These are phyloP conservation scores for Emiliania huxleyi DNA, from an alignment of 78 protist species.

Conservation along the genomic window DNA sequence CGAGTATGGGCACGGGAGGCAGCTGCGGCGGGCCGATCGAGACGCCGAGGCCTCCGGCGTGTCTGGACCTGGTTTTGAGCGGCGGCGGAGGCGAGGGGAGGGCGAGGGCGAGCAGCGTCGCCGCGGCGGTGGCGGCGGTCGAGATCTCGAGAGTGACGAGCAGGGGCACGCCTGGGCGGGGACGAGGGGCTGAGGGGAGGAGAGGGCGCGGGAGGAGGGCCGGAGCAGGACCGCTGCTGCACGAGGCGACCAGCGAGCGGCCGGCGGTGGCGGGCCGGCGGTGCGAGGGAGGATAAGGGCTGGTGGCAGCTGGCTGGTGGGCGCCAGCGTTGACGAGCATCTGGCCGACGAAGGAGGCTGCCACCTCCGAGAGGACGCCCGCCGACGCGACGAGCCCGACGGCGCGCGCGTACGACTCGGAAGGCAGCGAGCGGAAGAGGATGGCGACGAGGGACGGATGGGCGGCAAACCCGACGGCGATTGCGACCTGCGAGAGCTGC, in stretches of 20 bases:
- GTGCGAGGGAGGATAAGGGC: too few species aligned
- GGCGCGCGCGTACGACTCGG: not conserved
- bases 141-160: not conserved
- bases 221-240: too few species aligned
- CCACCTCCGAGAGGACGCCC: not conserved
- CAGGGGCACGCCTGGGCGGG: not conserved
- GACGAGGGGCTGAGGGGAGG: too few species aligned
- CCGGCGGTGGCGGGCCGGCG: too few species aligned
- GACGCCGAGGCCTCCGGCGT: not conserved
- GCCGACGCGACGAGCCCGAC: not conserved
- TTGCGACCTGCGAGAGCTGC: not conserved
- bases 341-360: not conserved
- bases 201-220: too few species aligned
- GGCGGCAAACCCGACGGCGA: not conserved
- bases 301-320: too few species aligned
- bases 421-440: not conserved
- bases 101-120: not conserved
- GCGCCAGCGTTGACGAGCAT: not conserved
- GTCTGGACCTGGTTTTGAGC: not conserved
- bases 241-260: too few species aligned
- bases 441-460: not conserved
- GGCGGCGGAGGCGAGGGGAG: not conserved
- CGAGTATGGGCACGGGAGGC: too few species aligned
- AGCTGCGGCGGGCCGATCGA: not conserved
- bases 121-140: not conserved